Percentiles rank a stretch among this genome's conserved stretches.
Conservation (phyloP, 2,329 filamentous ascomycete species). For the Xylariales sp. region DNA sequence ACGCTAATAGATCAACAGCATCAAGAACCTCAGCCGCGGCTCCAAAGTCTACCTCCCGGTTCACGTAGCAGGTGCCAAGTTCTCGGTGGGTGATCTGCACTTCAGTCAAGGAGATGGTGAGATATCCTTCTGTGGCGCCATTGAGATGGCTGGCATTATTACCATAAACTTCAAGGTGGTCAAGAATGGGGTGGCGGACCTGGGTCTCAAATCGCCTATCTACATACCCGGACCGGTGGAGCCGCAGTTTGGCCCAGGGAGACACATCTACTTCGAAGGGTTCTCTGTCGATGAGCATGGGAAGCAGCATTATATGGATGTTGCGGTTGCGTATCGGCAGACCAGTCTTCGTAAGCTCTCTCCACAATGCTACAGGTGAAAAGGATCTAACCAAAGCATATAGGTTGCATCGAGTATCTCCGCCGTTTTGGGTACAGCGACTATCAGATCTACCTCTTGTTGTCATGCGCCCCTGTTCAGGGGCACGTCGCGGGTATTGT, state of each 20-base stretch:
- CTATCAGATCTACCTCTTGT: slow-evolving; percentile 79
- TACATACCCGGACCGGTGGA: slow-evolving; percentile 85
- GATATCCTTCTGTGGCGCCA: slow-evolving; percentile 61
- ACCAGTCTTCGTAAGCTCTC: slow-evolving; percentile 55
- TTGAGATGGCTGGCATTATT: slow-evolving; percentile 90
- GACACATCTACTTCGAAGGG: slow-evolving; percentile 82
- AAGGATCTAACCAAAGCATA: slow-evolving; percentile 1
- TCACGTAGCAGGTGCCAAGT: slow-evolving; percentile 82
- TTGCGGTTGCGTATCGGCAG: slow-evolving; percentile 81
- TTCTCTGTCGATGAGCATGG: slow-evolving; percentile 86
- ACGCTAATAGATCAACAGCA: slow-evolving; percentile 29
- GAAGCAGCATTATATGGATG: slow-evolving; percentile 85
- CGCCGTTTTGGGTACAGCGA: slow-evolving; percentile 65
- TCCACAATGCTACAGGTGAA: background rate
- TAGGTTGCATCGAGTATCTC: slow-evolving; percentile 72
- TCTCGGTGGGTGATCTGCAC: slow-evolving; percentile 83
- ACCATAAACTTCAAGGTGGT: slow-evolving; percentile 87
- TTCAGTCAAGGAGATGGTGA: slow-evolving; percentile 53
- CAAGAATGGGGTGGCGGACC: slow-evolving; percentile 69
- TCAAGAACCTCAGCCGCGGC: slow-evolving; percentile 78
- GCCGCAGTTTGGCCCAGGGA: slow-evolving; percentile 77
- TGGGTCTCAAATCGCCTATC: slow-evolving; percentile 77
- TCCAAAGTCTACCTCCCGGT: slow-evolving; percentile 84
- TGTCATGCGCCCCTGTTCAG: slow-evolving; percentile 82
- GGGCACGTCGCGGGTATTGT: slow-evolving; percentile 87